These are phyloP conservation scores for Solanum piurae DNA, from an alignment of 257 asterid species.

Conservation along the genomic window DNA sequence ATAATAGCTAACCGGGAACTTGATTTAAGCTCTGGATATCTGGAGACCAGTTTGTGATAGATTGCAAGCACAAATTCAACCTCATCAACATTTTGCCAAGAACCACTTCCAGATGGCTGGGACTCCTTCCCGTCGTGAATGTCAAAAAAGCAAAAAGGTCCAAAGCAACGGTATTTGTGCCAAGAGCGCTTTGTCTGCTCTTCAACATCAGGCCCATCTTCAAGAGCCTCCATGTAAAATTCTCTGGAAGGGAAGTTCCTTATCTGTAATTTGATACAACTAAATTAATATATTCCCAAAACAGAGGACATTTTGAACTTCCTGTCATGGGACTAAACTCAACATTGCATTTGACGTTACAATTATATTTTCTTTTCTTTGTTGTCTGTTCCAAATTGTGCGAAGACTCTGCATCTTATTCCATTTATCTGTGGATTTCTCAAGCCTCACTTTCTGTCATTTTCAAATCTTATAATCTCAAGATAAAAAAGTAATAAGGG, in stretches of 20 bases:
- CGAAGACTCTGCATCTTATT: background rate
- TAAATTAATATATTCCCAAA: background rate
- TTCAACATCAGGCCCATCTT: conserved; percentile 75
- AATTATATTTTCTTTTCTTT: background rate
- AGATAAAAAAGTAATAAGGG: background rate
- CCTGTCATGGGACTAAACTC: background rate
- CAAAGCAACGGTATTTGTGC: conserved; percentile 80
- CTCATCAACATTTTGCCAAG: conserved; percentile 84
- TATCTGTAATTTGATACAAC: conserved; percentile 34
- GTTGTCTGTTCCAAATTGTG: background rate
- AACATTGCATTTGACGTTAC: background rate
- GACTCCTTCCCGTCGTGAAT: conserved; percentile 75
- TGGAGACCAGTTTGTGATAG: conserved; percentile 57
- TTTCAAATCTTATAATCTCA: background rate
- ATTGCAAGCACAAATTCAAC: conserved; percentile 72
- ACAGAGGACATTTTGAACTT: background rate
- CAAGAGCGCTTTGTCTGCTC: conserved; percentile 62
- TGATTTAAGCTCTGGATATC: conserved; percentile 79
- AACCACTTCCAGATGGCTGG: conserved; percentile 67
- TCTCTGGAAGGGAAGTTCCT: conserved; percentile 95
- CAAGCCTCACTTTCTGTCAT: background rate
- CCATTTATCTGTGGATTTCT: background rate
- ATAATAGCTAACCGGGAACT: conserved; percentile 83
- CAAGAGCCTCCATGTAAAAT: conserved; percentile 67
- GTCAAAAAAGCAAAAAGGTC: conserved; percentile 95